Percentiles rank a stretch among this genome's conserved stretches.
These are phyloP conservation scores for Nyssa sinensis DNA, from an alignment of 148 eudicot genomes.

Conservation along the genomic window DNA sequence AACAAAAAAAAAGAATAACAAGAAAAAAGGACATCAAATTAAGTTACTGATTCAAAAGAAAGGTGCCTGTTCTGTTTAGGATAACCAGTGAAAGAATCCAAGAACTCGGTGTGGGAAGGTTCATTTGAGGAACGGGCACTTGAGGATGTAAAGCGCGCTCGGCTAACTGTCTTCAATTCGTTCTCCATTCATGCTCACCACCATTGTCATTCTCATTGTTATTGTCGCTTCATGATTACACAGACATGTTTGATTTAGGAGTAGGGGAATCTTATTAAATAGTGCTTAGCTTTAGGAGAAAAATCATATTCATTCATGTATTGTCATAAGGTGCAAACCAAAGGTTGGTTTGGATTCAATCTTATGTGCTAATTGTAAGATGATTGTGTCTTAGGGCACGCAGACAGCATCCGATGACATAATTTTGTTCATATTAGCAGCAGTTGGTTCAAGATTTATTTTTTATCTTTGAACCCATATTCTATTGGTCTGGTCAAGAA, in stretches of 20 bases:
- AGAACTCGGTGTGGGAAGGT: neutral
- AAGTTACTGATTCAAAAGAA: neutral
- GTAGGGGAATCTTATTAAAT: neutral
- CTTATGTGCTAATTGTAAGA: constrained; percentile 25
- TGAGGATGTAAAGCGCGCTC: neutral
- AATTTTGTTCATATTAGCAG: constrained; percentile 38
- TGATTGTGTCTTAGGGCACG: constrained; percentile 24
- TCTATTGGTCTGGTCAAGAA: constrained; percentile 19
- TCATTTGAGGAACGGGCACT: neutral
- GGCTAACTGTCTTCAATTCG: neutral
- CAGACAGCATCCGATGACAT: constrained; percentile 41
- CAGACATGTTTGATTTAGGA: too few species aligned
- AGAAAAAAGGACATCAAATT: neutral
- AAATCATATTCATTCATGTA: constrained; percentile 14
- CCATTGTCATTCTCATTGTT: neutral
- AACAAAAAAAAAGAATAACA: constrained; percentile 7
- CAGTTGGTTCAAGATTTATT: constrained; percentile 35
- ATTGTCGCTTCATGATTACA: too few species aligned
- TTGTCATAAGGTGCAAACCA: constrained; percentile 33
- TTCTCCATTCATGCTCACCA: neutral
- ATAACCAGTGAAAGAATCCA: constrained; percentile 3
- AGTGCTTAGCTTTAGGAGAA: neutral
- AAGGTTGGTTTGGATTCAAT: constrained; percentile 34
- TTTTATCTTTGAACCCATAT: constrained; percentile 42
- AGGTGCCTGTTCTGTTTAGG: constrained; percentile 15